Evolutionary conservation across 306 rosid genomes (phyloP).

Genomic region (Gleditsia sinensis): DNA sequence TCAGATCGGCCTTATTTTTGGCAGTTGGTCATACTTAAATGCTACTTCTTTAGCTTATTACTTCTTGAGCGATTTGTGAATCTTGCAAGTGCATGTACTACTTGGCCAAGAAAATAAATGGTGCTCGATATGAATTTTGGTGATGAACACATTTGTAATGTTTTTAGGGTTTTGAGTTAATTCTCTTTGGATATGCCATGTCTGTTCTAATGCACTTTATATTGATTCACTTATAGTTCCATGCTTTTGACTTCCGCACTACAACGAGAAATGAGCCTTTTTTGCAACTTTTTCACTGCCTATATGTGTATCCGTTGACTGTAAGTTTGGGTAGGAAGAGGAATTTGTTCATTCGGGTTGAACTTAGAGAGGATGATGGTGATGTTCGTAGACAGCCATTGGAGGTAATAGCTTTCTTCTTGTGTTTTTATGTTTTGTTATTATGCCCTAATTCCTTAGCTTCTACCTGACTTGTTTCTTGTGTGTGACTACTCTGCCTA

Average conservation of each 20-base stretch:
- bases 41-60: constrained; percentile 19
- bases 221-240: constrained; percentile 74
- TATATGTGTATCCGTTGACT: constrained; percentile 88
- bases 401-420: constrained; percentile 59
- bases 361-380: constrained; percentile 90
- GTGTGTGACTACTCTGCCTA: constrained; percentile 44
- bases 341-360: constrained; percentile 86
- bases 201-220: constrained; percentile 30
- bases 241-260: constrained; percentile 97
- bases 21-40: constrained; percentile 16
- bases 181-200: constrained; percentile 31
- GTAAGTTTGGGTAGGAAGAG: constrained; percentile 96
- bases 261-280: constrained; percentile 96
- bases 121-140: constrained; percentile 2
- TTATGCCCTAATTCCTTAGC: constrained; percentile 21
- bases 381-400: constrained; percentile 87
- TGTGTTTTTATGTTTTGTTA: background rate
- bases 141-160: background rate
- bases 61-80: constrained; percentile 10
- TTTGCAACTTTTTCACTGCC: constrained; percentile 97
- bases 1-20: background rate
- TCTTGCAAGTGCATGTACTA: constrained; percentile 21
- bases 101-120: constrained; percentile 28
- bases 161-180: constrained; percentile 18
- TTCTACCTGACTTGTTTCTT: constrained; percentile 28